Evolutionary conservation across 345 rosid genomes (phyloP), one percentile per base, ranked within the genome.

Genomic region (Lagerstroemia speciosa): DNA sequence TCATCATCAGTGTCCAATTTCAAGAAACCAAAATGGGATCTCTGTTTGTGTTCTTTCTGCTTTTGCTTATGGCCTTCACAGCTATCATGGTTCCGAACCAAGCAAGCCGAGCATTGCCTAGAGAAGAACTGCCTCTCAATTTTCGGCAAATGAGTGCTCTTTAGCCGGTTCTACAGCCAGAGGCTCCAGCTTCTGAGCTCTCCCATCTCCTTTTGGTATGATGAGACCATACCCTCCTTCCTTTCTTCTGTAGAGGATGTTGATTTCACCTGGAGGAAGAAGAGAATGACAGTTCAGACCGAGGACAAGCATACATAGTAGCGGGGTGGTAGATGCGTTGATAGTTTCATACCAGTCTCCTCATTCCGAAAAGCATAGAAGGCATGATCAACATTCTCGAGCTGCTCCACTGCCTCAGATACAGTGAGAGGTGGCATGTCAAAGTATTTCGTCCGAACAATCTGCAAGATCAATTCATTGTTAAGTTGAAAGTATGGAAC

Each of bases 201-300:
- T 69, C 17, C 91, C 89, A 4, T 85, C 73, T 71, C 75, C 87
- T 77, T 87, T 89, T 0, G 98, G 98, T 67, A 93, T 77, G 58
- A 93, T 93, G 41, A 93, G 77, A 69, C 98, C 97, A 33, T 89
- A 93, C 0, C 98, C 98, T 71, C 97, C 98, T 38, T 82, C 86
- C 74, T 75, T 85, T 80, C 97, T 85, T 77, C 84, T 87, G 87
- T 93, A 93, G 55, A 91, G 66, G 61, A 91, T 91, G 75, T 93
- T 93, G 36, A 93, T 82, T 84, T 91, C 96, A 68, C 97, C 98
- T 91, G 72, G 33, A 8, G 8, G 19, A 58, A 16, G 3, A 67
- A 20, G 46, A 26, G 50, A 37, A 48, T 17, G 24, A 40, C 16
- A 19, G 19, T 43, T 50, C 22, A 30, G 33, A 65, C 24, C 6